Conservation (phyloP, 352 stramenopile species). For the Salisapilia sapeloensis region DNA sequence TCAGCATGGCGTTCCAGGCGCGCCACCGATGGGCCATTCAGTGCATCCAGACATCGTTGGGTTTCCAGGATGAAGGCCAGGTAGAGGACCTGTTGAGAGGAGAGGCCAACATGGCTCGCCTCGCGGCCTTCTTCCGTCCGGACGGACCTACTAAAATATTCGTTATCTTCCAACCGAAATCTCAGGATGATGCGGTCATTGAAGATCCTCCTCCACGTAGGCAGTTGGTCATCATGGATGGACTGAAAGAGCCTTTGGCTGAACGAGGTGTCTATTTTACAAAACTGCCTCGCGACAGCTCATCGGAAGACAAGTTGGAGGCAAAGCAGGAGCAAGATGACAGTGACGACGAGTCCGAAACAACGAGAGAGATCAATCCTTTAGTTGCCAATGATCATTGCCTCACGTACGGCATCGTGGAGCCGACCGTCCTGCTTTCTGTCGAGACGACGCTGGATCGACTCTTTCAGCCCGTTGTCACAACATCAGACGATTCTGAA, state of each 20-base stretch:
- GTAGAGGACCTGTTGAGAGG: slow-evolving; percentile 66
- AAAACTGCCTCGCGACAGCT: slow-evolving; percentile 22
- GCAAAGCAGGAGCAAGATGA: slow-evolving; percentile 1
- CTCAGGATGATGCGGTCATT: slow-evolving; percentile 3
- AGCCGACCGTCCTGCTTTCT: slow-evolving; percentile 45
- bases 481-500: slow-evolving; percentile 16
- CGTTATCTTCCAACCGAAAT: slow-evolving; percentile 54
- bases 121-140: slow-evolving; percentile 48
- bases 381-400: slow-evolving; percentile 53
- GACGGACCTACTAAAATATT: slow-evolving; percentile 57
- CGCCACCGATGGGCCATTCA: slow-evolving; percentile 76
- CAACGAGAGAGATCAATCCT: slow-evolving; percentile 17
- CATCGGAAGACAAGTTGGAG: neutral
- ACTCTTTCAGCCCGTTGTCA: slow-evolving; percentile 45
- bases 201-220: neutral
- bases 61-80: slow-evolving; percentile 51
- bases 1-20: slow-evolving; percentile 65
- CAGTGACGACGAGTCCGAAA: slow-evolving; percentile 1
- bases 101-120: slow-evolving; percentile 65
- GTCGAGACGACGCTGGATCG: slow-evolving; percentile 59
- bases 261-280: slow-evolving; percentile 59
- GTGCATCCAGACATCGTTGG: slow-evolving; percentile 53
- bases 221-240: slow-evolving; percentile 76
- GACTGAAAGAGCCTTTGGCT: slow-evolving; percentile 42
- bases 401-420: slow-evolving; percentile 50